Evolutionary conservation across 768 basidiomycete species (phyloP), one percentile per base, ranked within the genome.

Genomic region (Naganishia randhawae): DNA sequence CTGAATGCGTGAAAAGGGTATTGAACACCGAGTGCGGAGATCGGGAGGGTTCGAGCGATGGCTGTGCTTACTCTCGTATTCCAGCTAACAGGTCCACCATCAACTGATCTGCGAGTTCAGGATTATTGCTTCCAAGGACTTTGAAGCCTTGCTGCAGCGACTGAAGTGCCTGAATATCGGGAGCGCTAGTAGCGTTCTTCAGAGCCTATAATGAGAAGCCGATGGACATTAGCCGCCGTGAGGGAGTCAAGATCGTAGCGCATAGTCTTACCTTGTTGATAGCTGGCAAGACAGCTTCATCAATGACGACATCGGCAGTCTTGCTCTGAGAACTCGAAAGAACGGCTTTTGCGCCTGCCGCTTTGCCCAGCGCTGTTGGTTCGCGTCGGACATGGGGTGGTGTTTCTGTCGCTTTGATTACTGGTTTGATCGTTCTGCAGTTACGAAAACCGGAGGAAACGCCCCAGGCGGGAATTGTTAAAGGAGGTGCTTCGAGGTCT

Each of bases 141-240:
- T 86, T 81, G 78, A 98, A 97, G 1, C 95, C 96, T 70, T 91
- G 84, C 50, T 89, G 86, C 27, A 99, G 84, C 87, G 91, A 90
- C 80, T 88, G 89, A 45, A 97, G 80, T 14, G 92, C 88, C 77
- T 95, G 92, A 0, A 92, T 88, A 73, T 93, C 90, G 54, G 86
- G 84, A 41, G 91, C 91, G 71, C 89, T 90, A 87, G 91, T 91
- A 74, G 91, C 91, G 35, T 71, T 73, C 22, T 51, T 68, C 33
- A 74, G 71, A 35, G 70, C 71, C 72, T 74, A 65, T 25, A 62
- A 33, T 51, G 33, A 33, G 54, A 32, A n/a, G 64, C n/a, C n/a
- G n/a, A n/a, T 5, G 6, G 3, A 5, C 14, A 42, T 69, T 35
- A 62, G 70, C 22, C 2, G 17, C 14, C 19, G 37, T 33, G 57